Evolutionary conservation across 2,329 filamentous ascomycete genomes (phyloP).

Genomic region (Bipolaris sorokiniana): DNA sequence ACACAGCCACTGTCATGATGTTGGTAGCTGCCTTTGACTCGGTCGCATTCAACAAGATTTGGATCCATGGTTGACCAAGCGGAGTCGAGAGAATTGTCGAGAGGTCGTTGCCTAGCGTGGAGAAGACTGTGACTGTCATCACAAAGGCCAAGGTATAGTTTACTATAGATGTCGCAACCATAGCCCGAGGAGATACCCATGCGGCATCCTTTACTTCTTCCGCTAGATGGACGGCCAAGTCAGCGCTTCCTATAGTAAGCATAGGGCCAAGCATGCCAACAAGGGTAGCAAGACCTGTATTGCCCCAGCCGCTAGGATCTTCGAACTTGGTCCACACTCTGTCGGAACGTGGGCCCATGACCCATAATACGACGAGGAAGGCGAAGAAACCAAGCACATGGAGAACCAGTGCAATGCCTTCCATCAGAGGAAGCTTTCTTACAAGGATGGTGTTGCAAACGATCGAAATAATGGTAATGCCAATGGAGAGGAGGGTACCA

Average conservation of each 20-base stretch:
- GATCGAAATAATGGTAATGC: constrained; percentile 48
- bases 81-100: constrained; percentile 7
- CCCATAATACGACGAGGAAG: constrained; percentile 48
- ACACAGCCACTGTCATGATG: constrained; percentile 19
- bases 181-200: constrained; percentile 37
- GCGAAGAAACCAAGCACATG: constrained; percentile 58
- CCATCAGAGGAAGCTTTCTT: constrained; percentile 43
- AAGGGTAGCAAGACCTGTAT: constrained; percentile 48
- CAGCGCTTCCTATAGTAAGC: constrained; percentile 40
- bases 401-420: constrained; percentile 48
- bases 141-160: constrained; percentile 44
- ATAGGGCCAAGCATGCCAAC: constrained; percentile 46
- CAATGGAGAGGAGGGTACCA: constrained; percentile 55
- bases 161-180: constrained; percentile 44
- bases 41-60: constrained; percentile 29
- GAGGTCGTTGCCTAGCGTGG: constrained; percentile 1
- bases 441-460: constrained; percentile 49
- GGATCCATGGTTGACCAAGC: constrained; percentile 23
- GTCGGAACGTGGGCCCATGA: constrained; percentile 38
- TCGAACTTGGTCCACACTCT: constrained; percentile 54
- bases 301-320: constrained; percentile 52
- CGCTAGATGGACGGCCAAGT: constrained; percentile 41
- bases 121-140: constrained; percentile 25
- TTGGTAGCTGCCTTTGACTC: constrained; percentile 20
- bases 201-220: constrained; percentile 36